Percentiles rank a stretch among this genome's conserved stretches.
These are phyloP conservation scores for Yamadazyma endophytica DNA, from an alignment of 805 yeast genomes.

Conservation along the genomic window DNA sequence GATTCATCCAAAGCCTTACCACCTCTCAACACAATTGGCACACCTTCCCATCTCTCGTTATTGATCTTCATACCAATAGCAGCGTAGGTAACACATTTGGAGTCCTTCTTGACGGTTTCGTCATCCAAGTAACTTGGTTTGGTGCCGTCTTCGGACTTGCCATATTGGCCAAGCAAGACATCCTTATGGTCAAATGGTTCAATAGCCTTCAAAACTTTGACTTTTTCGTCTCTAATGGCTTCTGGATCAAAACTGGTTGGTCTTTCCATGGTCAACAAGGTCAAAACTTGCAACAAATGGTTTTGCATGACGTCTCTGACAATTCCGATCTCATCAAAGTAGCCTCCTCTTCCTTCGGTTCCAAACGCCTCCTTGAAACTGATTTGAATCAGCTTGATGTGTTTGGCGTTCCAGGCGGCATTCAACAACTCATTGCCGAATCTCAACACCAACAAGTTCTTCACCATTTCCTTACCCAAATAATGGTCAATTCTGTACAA, in stretches of 20 bases:
- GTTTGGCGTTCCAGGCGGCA: slow-evolving; percentile 85
- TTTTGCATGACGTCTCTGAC: slow-evolving; percentile 98
- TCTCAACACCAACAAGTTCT: slow-evolving; percentile 82
- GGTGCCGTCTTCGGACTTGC: slow-evolving; percentile 74
- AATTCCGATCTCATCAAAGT: slow-evolving; percentile 92
- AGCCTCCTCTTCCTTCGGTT: slow-evolving; percentile 98
- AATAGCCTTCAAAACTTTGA: slow-evolving; percentile 81
- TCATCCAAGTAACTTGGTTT: slow-evolving; percentile 93
- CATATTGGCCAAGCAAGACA: slow-evolving; percentile 84
- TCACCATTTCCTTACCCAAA: slow-evolving; percentile 96
- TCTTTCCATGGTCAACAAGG: slow-evolving; percentile 91
- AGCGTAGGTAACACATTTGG: slow-evolving; percentile 90
- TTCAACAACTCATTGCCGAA: slow-evolving; percentile 86
- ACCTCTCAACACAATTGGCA: slow-evolving; percentile 91
- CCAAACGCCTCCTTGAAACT: slow-evolving; percentile 98
- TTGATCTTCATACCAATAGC: slow-evolving; percentile 74
- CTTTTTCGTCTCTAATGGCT: slow-evolving; percentile 94
- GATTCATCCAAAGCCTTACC: slow-evolving; percentile 96
- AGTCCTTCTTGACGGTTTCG: slow-evolving; percentile 74
- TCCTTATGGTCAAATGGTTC: slow-evolving; percentile 62
- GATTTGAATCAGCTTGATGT: slow-evolving; percentile 77
- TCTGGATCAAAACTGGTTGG: slow-evolving; percentile 91
- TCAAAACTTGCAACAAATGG: slow-evolving; percentile 89
- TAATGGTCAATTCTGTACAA: slow-evolving; percentile 95
- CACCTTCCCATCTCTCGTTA: slow-evolving; percentile 98